Conservation (phyloP, 345 rosid species). For the Pseudoturritis turrita region DNA sequence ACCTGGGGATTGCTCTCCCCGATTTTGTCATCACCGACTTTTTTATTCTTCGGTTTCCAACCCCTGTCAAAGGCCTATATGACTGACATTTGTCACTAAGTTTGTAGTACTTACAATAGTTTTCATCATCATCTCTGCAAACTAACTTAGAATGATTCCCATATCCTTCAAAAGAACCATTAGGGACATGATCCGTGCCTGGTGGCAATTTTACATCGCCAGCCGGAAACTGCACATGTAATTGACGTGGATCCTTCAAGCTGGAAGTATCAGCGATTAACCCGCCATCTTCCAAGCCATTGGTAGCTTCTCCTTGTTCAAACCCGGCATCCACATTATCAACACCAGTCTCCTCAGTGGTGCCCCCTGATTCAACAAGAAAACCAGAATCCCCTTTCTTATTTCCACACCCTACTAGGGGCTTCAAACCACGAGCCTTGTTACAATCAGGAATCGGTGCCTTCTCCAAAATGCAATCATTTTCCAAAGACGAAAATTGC, state of each 20-base stretch:
- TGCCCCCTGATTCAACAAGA: conserved; percentile 28
- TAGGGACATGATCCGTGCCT: conserved; percentile 25
- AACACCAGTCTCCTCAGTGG: conserved; percentile 32
- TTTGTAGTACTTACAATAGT: conserved; percentile 51
- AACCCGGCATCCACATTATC: conserved; percentile 27
- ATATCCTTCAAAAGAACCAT: conserved; percentile 43
- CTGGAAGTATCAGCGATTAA: conserved; percentile 19
- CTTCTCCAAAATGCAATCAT: conserved; percentile 33
- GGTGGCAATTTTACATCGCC: conserved; percentile 36
- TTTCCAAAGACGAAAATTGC: conserved; percentile 29
- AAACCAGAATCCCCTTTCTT: conserved; percentile 15
- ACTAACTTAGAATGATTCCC: conserved; percentile 53
- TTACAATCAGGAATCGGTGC: conserved; percentile 27
- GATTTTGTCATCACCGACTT: conserved; percentile 57
- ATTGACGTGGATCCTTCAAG: conserved; percentile 39
- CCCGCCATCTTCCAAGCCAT: conserved; percentile 29
- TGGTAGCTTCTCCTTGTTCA: conserved; percentile 24
- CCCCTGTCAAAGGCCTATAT: conserved; percentile 53
- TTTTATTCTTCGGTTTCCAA: conserved; percentile 56
- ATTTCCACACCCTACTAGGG: conserved; percentile 18
- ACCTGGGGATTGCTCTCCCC: conserved; percentile 60
- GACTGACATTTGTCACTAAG: conserved; percentile 45
- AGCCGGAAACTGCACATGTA: conserved; percentile 31
- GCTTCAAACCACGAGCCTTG: conserved; percentile 30
- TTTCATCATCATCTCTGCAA: conserved; percentile 73